These are phyloP conservation scores for Melampsora medusae DNA, from an alignment of 1,284 basidiomycete species.

Conservation along the genomic window DNA sequence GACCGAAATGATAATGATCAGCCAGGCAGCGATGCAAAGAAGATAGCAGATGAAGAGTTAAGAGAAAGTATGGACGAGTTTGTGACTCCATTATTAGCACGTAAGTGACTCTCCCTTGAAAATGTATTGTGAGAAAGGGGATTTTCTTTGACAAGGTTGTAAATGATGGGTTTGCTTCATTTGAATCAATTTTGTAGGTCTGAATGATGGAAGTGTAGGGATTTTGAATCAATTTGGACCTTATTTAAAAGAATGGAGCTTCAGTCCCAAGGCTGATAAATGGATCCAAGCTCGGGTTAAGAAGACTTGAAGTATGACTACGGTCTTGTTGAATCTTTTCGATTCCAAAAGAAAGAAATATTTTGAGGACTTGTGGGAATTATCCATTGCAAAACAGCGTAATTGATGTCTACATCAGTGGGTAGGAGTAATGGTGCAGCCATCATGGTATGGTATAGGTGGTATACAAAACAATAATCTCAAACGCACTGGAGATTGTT, in stretches of 20 bases:
- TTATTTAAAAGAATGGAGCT: constrained; percentile 35
- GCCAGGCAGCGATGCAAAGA: background rate
- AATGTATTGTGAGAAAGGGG: too few relatives aligned
- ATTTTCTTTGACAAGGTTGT: background rate
- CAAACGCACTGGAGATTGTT: too few relatives aligned
- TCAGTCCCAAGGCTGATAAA: constrained; percentile 18
- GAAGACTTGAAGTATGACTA: background rate
- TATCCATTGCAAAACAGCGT: too few relatives aligned
- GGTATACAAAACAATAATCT: too few relatives aligned
- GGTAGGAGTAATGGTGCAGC: too few relatives aligned
- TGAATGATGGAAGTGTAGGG: constrained; percentile 30
- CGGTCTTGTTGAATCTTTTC: too few relatives aligned
- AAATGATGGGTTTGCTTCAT: background rate
- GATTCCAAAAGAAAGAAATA: too few relatives aligned
- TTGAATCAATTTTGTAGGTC: constrained; percentile 14
- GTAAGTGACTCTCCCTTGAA: constrained; percentile 8
- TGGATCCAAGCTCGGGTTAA: constrained; percentile 22
- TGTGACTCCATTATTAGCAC: constrained; percentile 20
- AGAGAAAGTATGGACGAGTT: constrained; percentile 13
- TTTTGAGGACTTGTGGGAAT: too few relatives aligned
- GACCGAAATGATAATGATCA: background rate
- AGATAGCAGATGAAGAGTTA: background rate
- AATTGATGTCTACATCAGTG: too few relatives aligned
- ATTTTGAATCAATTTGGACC: constrained; percentile 34
- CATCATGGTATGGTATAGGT: too few relatives aligned